Evolutionary conservation across 2,329 filamentous ascomycete genomes (phyloP).

Genomic region (Colletotrichum coccodes): DNA sequence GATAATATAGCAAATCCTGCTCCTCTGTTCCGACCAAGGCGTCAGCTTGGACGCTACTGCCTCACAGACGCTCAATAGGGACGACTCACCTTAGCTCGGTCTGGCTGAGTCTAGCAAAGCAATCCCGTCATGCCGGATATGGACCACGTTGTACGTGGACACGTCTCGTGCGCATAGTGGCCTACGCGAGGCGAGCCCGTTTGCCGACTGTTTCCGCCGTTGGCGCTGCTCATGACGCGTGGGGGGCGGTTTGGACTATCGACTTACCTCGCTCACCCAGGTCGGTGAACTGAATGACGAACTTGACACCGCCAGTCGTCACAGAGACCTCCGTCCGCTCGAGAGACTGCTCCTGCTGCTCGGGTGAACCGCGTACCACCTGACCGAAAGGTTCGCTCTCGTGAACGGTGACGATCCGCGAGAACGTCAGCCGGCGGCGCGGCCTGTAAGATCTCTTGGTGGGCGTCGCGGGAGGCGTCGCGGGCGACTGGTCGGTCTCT

Average conservation of each 20-base stretch:
- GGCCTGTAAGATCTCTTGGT: background rate
- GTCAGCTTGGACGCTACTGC: background rate
- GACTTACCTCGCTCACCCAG: background rate
- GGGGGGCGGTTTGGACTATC: no score
- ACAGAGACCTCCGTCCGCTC: background rate
- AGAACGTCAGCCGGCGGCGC: background rate
- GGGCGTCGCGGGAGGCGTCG: background rate
- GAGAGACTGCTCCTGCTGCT: background rate
- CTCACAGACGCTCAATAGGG: background rate
- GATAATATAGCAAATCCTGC: background rate
- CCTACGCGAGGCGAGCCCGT: background rate
- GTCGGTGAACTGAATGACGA: background rate
- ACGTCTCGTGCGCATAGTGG: background rate
- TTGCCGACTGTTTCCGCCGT: background rate
- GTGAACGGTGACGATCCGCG: background rate
- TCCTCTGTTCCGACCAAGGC: background rate
- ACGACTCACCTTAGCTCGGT: background rate
- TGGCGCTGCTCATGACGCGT: background rate
- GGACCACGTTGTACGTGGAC: background rate
- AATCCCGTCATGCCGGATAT: no score
- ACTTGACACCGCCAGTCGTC: background rate
- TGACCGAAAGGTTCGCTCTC: background rate
- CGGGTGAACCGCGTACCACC: background rate
- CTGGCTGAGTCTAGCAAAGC: background rate
- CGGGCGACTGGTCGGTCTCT: background rate